These are phyloP conservation scores for Aspergillus intermedius DNA, from an alignment of 2,329 filamentous ascomycete genomes.

Conservation along the genomic window DNA sequence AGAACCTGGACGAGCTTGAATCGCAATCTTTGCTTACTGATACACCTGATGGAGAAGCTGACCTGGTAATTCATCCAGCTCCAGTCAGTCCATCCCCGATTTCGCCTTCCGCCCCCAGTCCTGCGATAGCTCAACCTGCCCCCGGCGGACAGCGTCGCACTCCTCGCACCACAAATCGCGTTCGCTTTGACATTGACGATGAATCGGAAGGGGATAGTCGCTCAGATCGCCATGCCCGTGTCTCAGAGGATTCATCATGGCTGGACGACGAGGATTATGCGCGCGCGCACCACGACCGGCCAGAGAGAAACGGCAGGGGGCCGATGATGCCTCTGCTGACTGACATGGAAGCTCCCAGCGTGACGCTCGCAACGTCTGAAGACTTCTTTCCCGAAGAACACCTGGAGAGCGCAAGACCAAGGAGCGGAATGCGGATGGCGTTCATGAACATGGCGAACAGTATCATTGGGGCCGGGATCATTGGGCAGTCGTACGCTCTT, in stretches of 20 bases:
- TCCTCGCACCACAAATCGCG: conserved; percentile 61
- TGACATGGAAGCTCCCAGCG: conserved; percentile 73
- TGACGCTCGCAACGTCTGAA: conserved; percentile 60
- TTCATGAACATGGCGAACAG: conserved; percentile 99
- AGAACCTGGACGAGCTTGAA: conserved; percentile 25
- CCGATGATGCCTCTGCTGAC: conserved; percentile 67
- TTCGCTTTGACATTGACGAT: conserved; percentile 61
- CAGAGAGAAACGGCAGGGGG: conserved; percentile 34
- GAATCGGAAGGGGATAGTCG: conserved; percentile 21
- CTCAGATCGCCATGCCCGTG: conserved; percentile 20
- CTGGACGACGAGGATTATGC: conserved; percentile 58
- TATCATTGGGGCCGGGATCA: conserved; percentile 74
- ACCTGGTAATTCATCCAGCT: conserved; percentile 20
- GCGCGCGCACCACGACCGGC: conserved; percentile 33
- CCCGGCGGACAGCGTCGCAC: conserved; percentile 40
- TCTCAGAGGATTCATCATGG: conserved; percentile 33
- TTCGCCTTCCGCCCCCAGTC: conserved; percentile 30
- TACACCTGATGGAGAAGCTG: conserved; percentile 22
- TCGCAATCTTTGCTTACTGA: conserved; percentile 27
- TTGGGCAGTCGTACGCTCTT: conserved; percentile 91
- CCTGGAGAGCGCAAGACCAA: conserved; percentile 61
- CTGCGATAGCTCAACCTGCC: conserved; percentile 34
- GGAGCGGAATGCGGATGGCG: conserved; percentile 76
- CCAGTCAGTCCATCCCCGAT: conserved; percentile 15
- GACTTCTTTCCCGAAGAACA: conserved; percentile 53